Base-by-base conservation (phyloP, 345 rosid species). In the Citrus mangshanensis region DNA sequence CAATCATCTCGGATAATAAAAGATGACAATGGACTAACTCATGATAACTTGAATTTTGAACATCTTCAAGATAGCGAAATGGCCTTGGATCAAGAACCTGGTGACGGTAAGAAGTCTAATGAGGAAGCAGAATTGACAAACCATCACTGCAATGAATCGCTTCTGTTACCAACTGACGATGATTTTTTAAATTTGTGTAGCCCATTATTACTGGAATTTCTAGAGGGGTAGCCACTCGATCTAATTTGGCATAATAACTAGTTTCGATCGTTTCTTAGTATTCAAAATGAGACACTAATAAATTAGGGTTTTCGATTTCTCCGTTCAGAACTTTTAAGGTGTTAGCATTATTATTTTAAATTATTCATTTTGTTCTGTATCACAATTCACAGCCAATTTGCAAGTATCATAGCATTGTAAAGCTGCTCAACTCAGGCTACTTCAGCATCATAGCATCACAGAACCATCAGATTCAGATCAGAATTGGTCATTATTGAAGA, bases 201-300 rank as follows among this genome's bases (percentile, higher is more conserved):
- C 49, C 77, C 66, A 16, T 46, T 58, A 35, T 65, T 54, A 6
- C 25, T 79, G 14, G 81, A 73, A 38, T 64, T 72, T 63, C 64
- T 72, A 19, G 73, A 73, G 37, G 55, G 58, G 9, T 27, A 19
- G 34, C 56, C 77, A 37, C 34, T 72, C n/a, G 81, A 79, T 64
- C 19, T 8, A 76, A 30, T 19, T 30, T 75, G 59, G 22, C 61
- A 63, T 46, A 28, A 28, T 46, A 22, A 64, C 70, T 63, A 21
- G 70, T 46, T 14, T 61, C 32, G 25, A 7, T 4, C 8, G 37
- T 24, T 22, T 38, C 10, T 19, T 46, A 4, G 9, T 18, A 0
- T 4, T 61, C 27, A 30, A 19, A 4, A 5, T 2, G 22, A 22
- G 62, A 55, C 34, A 34, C 32, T 34, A n/a, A 72, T 72, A 72